Evolutionary conservation across 352 stramenopile genomes (phyloP), one percentile per base, ranked within the genome.

Genomic region (Globisporangium uncinulatum): DNA sequence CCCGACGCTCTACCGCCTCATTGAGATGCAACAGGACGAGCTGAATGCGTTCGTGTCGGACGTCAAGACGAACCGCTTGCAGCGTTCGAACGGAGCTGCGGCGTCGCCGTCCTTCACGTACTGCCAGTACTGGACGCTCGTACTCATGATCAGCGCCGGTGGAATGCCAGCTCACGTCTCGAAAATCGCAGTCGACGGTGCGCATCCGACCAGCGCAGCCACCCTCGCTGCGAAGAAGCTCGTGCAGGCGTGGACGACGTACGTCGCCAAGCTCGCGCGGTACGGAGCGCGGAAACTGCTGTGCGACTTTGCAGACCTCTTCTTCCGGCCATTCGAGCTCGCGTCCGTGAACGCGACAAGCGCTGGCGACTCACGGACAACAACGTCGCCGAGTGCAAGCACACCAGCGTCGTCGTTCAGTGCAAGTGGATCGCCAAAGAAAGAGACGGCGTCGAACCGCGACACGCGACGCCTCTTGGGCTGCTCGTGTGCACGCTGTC

Each of bases 61-160:
- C 34, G 73, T 90, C 21, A 87, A 87, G 47, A 89, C 78, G 1
- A 83, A 76, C 43, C 77, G 80, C 4, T 45, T 90, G n/a, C 73
- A 85, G 51, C 66, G 81, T 32, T 63, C 54, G 39, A 51, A 4
- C 24, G 24, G 65, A 31, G 54, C 66, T 8, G 43, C 62, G 15
- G 64, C 63, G 13, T 58, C 69, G 6, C 57, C 55, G 9, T 66
- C 63, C 15, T 91, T 86, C 46, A 78, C 71, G 2, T 87, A 85
- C 51, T 92, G 83, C 55, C 79, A 83, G 43, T 90, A 91, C 51
- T 89, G 83, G 78, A 77, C 67, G 10, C 60, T 92, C 44, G 61
- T 89, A 39, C 29, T 90, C 31, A 74, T 75, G 48, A 71, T 87
- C 58, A 65, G 57, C 14, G 61, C 66, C 4, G 74, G 62, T 24